Evolutionary conservation across 495 filamentous ascomycete species (phyloP).

Genomic region (Aspergillus kassunensis): DNA sequence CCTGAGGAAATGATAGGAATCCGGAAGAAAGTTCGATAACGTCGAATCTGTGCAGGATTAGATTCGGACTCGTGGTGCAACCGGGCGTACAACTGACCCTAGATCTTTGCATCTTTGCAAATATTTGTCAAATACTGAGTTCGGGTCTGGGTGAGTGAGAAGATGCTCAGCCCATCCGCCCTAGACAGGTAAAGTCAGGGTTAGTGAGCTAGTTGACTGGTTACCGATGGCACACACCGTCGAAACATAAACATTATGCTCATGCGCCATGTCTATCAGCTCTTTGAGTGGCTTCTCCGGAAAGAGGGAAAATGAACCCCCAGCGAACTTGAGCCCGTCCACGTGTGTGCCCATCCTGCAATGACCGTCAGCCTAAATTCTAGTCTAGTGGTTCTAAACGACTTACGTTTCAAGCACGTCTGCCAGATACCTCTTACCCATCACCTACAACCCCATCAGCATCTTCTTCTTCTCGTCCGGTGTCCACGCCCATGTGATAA

Average conservation of each 20-base stretch:
- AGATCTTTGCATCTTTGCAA: slow-evolving; percentile 48
- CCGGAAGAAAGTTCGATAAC: slow-evolving; percentile 53
- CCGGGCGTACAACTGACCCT: slow-evolving; percentile 25
- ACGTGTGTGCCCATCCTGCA: slow-evolving; percentile 50
- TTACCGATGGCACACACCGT: slow-evolving; percentile 31
- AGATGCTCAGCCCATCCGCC: slow-evolving; percentile 56
- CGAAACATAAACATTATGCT: slow-evolving; percentile 51
- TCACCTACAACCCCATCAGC: slow-evolving; percentile 28
- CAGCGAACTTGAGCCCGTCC: slow-evolving; percentile 56
- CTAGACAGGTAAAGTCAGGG: slow-evolving; percentile 13
- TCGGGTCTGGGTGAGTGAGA: slow-evolving; percentile 43
- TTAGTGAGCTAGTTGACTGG: neutral
- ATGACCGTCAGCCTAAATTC: neutral
- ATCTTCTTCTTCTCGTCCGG: neutral
- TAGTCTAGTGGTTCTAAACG: too few relatives aligned
- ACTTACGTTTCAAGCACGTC: slow-evolving; percentile 50
- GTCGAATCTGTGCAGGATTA: slow-evolving; percentile 40
- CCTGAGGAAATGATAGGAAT: slow-evolving; percentile 51
- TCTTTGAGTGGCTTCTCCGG: slow-evolving; percentile 44
- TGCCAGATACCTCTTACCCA: slow-evolving; percentile 50
- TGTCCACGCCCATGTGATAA: neutral
- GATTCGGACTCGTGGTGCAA: neutral
- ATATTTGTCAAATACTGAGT: slow-evolving; percentile 47
- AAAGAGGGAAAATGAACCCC: slow-evolving; percentile 53
- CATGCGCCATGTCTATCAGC: slow-evolving; percentile 51